These are phyloP conservation scores for Claviceps sp. DNA, from an alignment of 2,329 filamentous ascomycete genomes.

Conservation along the genomic window DNA sequence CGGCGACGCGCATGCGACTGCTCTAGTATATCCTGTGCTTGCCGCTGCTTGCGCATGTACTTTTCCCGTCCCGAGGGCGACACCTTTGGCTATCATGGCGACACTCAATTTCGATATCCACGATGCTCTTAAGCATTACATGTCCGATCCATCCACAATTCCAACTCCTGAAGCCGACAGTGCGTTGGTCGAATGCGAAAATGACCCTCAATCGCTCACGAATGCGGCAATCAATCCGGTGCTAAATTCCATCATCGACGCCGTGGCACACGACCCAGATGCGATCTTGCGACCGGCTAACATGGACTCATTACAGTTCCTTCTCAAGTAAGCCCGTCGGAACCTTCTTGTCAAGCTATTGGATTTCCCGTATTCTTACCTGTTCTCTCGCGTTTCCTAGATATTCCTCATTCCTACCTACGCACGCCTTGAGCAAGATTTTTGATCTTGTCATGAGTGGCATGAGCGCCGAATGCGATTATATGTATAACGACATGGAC, in stretches of 20 bases:
- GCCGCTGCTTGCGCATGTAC: neutral
- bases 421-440: slow-evolving; percentile 77
- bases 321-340: slow-evolving; percentile 69
- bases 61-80: slow-evolving; percentile 9
- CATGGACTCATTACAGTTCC: slow-evolving; percentile 88
- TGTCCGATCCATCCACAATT: slow-evolving; percentile 79
- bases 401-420: slow-evolving; percentile 66
- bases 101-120: slow-evolving; percentile 90
- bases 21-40: neutral
- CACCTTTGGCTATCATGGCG: slow-evolving; percentile 38
- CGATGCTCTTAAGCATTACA: slow-evolving; percentile 89
- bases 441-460: slow-evolving; percentile 83
- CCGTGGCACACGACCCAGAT: slow-evolving; percentile 83
- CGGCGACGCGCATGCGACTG: neutral
- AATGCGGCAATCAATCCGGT: slow-evolving; percentile 68
- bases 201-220: slow-evolving; percentile 73
- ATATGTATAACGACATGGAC: slow-evolving; percentile 74
- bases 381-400: slow-evolving; percentile 45
- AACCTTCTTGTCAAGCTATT: neutral
- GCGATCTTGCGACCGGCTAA: slow-evolving; percentile 63
- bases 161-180: slow-evolving; percentile 75
- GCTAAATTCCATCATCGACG: slow-evolving; percentile 84
- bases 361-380: neutral
- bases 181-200: slow-evolving; percentile 80
- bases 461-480: slow-evolving; percentile 72